Base-by-base conservation (phyloP, 2,329 filamentous ascomycete genomes). In the Aspergillus oerlinghausenensis region DNA sequence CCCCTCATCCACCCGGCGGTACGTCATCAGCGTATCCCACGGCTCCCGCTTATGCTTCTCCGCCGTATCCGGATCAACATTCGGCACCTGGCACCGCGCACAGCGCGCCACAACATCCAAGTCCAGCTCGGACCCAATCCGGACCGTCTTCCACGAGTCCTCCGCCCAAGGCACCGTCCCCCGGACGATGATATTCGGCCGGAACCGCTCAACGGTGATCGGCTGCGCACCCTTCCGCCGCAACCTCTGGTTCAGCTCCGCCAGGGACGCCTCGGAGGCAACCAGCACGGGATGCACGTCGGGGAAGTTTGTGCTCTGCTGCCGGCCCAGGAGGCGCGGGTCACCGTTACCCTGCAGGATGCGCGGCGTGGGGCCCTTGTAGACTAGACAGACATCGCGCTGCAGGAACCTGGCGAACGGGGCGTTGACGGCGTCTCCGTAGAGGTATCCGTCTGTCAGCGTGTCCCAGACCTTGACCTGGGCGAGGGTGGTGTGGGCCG, bases 51-150 rank as follows among this genome's bases (percentile, higher is more conserved):
- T 75, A 65, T 87, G 76, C 69, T 84, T 83, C 57, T 79, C 77
- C 8, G 80, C 84, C 4, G 84, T 84, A n/a, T 82, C 79, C 0
- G 84, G 83, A 62, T 87, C 72, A n/a, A 87, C 84, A 68, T 87
- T 87, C 6, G 84, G 84, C 2, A 87, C 83, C 59, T 83, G 83
- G 58, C 84, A 87, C 21, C 84, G 72, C 35, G 83, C 79, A 65
- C 84, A 87, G 3, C 84, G 74, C 28, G 82, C 81, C 19, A 84
- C 79, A 29, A 86, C 78, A 67, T 87, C 84, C 35, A 86, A 63
- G 25, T 75, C 75, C 9, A 84, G 66, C 23, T 23, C 23, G 23
- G 23, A 23, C 23, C 23, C 23, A 45, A 74, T 66, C 9, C 79
- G 74, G 0, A 87, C 72, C 3, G 78, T 76, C 71, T 86, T 87